Conservation (phyloP, 2,329 filamentous ascomycete genomes). For the Pyrenochaeta sp. region DNA sequence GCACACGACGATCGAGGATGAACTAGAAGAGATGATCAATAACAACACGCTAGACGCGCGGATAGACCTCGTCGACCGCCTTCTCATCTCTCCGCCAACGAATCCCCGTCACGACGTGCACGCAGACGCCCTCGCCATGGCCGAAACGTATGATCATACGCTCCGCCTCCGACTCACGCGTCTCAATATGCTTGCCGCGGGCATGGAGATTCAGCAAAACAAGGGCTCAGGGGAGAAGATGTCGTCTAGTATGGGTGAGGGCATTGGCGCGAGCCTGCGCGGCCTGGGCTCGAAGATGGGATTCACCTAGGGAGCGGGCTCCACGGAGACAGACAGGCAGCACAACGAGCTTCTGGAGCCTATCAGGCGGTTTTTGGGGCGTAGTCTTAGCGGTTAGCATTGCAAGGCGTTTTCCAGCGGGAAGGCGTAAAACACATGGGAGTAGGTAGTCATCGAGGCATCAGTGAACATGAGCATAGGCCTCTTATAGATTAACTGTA, state of each 20-base stretch:
- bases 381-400: conserved; percentile 11
- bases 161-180: conserved; percentile 79
- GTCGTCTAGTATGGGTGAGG: conserved; percentile 22
- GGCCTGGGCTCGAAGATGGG: conserved; percentile 42
- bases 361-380: not conserved
- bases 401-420: conserved; percentile 9
- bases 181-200: conserved; percentile 77
- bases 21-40: conserved; percentile 82
- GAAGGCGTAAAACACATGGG: conserved; percentile 5
- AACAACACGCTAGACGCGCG: conserved; percentile 75
- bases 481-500: not conserved
- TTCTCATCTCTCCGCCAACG: conserved; percentile 75
- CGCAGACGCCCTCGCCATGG: conserved; percentile 70
- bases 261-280: conserved; percentile 37
- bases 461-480: not conserved
- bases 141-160: conserved; percentile 76
- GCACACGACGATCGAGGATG: conserved; percentile 66
- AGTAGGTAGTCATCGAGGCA: not conserved
- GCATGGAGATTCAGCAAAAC: conserved; percentile 69
- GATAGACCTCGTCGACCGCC: conserved; percentile 82
- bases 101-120: conserved; percentile 77
- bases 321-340: not conserved
- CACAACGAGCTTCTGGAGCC: not conserved
- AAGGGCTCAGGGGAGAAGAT: conserved; percentile 30
- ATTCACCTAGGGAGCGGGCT: conserved; percentile 27